Evolutionary conservation across 2,329 filamentous ascomycete genomes (phyloP), one percentile per base, ranked within the genome.

Genomic region (Alternaria triticimaculans): DNA sequence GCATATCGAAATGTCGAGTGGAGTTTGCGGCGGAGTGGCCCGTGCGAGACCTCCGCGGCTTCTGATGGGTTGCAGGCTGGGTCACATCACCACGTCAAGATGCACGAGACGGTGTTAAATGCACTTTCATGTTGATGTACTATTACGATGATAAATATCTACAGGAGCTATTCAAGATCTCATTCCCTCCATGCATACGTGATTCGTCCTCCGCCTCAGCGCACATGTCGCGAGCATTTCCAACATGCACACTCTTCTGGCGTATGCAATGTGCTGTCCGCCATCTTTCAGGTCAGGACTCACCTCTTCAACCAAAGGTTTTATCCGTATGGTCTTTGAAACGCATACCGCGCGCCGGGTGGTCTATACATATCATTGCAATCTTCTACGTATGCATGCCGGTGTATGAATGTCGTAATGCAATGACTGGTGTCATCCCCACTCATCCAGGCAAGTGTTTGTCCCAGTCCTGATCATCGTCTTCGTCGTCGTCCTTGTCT

Each of bases 401-500:
- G 10, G 21, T 33, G 18, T 21, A 28, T 53, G 21, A 21, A 23
- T 4, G 10, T 14, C 11, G 9, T 20, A 8, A 25, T 37, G 14
- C 18, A 20, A 53, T n/a, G 49, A 37, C 30, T 10, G 10, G 14
- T 10, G 20, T 41, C 28, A 8, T 37, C 12, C 9, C 8, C 6
- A 18, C 59, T 75, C 72, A 74, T 12, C 72, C 66, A 15, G 74
- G 72, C 28, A 79, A 58, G 55, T 75, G 70, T 58, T 75, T 76
- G 49, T 80, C 78, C 78, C 77, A 80, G 48, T 80, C 78, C 23
- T 77, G 68, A 23, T 58, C 57, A 55, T 72, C 73, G 26, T 76
- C 72, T 1, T 72, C 70, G 9, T 68, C 68, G 7, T 72, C 71
- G 3, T 68, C 69, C 11, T 60, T 48, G 2, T 60, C 66, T 23